Conservation (phyloP, 768 basidiomycete genomes). For the Amanita subjunquillea region DNA sequence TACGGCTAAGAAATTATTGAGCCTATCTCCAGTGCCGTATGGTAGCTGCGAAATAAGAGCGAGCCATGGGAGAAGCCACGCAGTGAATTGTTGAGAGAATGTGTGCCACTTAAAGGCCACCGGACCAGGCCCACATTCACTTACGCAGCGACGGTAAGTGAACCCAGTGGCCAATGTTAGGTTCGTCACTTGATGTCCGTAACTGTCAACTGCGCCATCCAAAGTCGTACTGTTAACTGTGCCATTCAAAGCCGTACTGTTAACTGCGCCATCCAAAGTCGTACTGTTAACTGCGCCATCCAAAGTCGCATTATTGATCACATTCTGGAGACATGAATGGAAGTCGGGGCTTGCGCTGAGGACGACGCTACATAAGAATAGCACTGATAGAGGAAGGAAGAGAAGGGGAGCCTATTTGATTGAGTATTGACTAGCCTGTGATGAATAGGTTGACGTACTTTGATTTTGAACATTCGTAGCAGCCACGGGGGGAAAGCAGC, state of each 20-base stretch:
- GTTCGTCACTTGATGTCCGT: neutral
- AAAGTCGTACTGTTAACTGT: slow-evolving; percentile 1
- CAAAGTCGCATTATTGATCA: slow-evolving; percentile 5
- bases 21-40: slow-evolving; percentile 27
- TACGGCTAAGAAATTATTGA: slow-evolving; percentile 32
- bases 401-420: neutral
- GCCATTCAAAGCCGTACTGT: neutral
- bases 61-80: slow-evolving; percentile 40
- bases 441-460: neutral
- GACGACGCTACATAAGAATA: neutral
- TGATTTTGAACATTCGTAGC: too few species aligned
- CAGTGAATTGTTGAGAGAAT: slow-evolving; percentile 28
- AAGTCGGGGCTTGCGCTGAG: neutral
- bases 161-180: neutral
- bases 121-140: slow-evolving; percentile 15
- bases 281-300: neutral
- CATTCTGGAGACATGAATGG: neutral
- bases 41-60: slow-evolving; percentile 40
- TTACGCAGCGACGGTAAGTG: neutral
- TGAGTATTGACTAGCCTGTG: neutral
- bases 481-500: too few species aligned
- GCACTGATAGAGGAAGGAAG: neutral
- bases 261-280: slow-evolving; percentile 1
- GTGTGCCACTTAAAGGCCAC: slow-evolving; percentile 20
- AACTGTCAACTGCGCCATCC: neutral